Evolutionary conservation across 306 rosid genomes (phyloP).

Genomic region (Quillaja saponaria): DNA sequence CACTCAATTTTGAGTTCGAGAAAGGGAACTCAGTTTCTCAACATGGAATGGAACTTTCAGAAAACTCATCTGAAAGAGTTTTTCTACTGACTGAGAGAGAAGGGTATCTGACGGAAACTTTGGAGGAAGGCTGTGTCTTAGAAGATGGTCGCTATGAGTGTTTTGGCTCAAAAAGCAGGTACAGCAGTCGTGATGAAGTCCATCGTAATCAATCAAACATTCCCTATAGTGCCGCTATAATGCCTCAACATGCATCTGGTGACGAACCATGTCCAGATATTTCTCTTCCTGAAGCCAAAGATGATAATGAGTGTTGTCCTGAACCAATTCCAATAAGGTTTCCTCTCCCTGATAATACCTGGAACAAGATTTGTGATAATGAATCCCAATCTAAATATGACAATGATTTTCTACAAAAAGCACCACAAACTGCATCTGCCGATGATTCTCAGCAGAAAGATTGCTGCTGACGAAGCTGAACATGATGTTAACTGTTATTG

Average conservation of each 20-base stretch:
- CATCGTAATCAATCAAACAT: slow-evolving; percentile 28
- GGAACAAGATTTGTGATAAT: neutral
- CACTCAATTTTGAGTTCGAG: slow-evolving; percentile 25
- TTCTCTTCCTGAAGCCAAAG: slow-evolving; percentile 16
- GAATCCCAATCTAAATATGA: slow-evolving; percentile 28
- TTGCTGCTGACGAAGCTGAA: slow-evolving; percentile 36
- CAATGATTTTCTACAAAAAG: slow-evolving; percentile 31
- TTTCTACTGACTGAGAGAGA: slow-evolving; percentile 22
- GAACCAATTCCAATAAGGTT: slow-evolving; percentile 26
- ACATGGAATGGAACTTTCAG: slow-evolving; percentile 28
- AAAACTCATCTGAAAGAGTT: slow-evolving; percentile 36
- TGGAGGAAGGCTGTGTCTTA: slow-evolving; percentile 22
- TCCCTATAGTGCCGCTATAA: slow-evolving; percentile 23
- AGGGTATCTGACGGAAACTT: slow-evolving; percentile 25
- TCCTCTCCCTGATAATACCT: slow-evolving; percentile 21
- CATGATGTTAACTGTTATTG: slow-evolving; percentile 29
- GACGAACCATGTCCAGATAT: slow-evolving; percentile 25
- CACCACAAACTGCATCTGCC: slow-evolving; percentile 19
- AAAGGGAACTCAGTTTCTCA: slow-evolving; percentile 35
- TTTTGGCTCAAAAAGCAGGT: slow-evolving; percentile 34
- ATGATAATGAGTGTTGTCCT: slow-evolving; percentile 7
- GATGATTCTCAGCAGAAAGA: slow-evolving; percentile 33
- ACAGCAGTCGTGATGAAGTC: slow-evolving; percentile 24
- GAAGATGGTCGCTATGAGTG: slow-evolving; percentile 32
- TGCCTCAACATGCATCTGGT: slow-evolving; percentile 13